Evolutionary conservation across 306 rosid genomes (phyloP), one percentile per base, ranked within the genome.

Genomic region (Fagus crenata): DNA sequence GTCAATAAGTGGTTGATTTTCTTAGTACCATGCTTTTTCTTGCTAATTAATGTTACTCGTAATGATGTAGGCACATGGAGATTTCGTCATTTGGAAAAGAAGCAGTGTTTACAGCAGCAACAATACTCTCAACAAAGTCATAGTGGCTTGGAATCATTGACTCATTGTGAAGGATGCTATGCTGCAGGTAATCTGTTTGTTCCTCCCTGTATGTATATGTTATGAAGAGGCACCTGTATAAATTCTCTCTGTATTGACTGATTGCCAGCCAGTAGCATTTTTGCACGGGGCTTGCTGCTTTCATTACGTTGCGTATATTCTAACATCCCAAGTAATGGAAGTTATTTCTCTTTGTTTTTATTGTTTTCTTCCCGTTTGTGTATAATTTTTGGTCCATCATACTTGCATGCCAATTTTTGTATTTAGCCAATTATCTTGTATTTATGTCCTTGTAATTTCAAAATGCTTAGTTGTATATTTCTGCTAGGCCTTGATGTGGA

Each of bases 61-160:
- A 58, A 71, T 75, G 82, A 36, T 82, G 80, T 71, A 93, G 98
- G 91, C 64, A 61, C 28, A 76, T 89, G 89, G 93, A 88, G 82
- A 85, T 91, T 65, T 64, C 67, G 59, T 74, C 91, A 1, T 55
- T 80, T 14, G 96, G 88, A 11, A 93, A 86, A 84, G 97, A 89
- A 82, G 96, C 93, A 36, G 67, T 93, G 2, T 91, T 89, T 81
- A 75, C 87, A 15, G 98, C 98, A 7, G 93, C 93, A 73, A 81
- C 91, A 58, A 79, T 84, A 43, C 33, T 93, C 84, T 87, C 91
- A 43, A 67, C 75, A 72, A 79, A 83, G 71, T 86, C 81, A 8
- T 78, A 81, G 83, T 40, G 72, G 22, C 67, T 61, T 32, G 58
- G 70, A 83, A 37, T 59, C 46, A 59, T 80, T 9, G 71, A 72